phyloP scores from a whole-genome alignment of 164 flowering plant genomes.

The Pachysandra terminalis region DNA sequence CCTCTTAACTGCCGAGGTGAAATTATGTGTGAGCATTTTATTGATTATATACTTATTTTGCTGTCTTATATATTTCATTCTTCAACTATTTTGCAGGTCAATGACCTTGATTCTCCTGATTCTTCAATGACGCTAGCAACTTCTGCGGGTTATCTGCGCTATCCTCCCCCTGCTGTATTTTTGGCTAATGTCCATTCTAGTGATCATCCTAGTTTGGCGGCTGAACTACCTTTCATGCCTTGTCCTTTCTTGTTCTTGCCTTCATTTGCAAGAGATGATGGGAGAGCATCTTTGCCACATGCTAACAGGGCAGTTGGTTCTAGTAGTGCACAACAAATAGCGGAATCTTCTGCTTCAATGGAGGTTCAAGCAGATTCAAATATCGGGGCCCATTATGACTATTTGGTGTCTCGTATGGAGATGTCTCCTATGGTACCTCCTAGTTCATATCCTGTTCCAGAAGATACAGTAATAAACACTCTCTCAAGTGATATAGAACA shows the following conservation, averaged over 20 bases:
- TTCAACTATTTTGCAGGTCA: constrained; percentile 53
- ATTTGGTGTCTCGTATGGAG: constrained; percentile 57
- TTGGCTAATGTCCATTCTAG: constrained; percentile 59
- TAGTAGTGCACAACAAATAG: constrained; percentile 34
- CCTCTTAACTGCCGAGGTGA: constrained; percentile 91
- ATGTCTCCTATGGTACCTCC: constrained; percentile 25
- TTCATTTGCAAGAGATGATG: constrained; percentile 45
- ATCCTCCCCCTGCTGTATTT: constrained; percentile 85
- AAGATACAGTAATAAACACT: constrained; percentile 28
- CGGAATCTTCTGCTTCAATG: constrained; percentile 48
- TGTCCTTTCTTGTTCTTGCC: constrained; percentile 65
- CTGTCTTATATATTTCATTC: constrained; percentile 16
- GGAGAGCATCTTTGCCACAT: constrained; percentile 37
- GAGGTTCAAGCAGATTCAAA: constrained; percentile 52
- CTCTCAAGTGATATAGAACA: constrained; percentile 34
- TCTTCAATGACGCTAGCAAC: constrained; percentile 83
- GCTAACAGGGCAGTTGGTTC: constrained; percentile 30
- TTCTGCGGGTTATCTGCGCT: constrained; percentile 67
- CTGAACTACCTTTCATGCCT: constrained; percentile 49
- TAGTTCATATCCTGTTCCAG: constrained; percentile 36
- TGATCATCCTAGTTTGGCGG: constrained; percentile 34
- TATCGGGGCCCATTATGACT: constrained; percentile 56
- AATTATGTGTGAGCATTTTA: constrained; percentile 1
- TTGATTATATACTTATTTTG: constrained; percentile 1
- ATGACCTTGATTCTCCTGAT: constrained; percentile 87